phyloP scores from a whole-genome alignment of 192 early-diverging fungal species.

The Diversispora eburnea region DNA sequence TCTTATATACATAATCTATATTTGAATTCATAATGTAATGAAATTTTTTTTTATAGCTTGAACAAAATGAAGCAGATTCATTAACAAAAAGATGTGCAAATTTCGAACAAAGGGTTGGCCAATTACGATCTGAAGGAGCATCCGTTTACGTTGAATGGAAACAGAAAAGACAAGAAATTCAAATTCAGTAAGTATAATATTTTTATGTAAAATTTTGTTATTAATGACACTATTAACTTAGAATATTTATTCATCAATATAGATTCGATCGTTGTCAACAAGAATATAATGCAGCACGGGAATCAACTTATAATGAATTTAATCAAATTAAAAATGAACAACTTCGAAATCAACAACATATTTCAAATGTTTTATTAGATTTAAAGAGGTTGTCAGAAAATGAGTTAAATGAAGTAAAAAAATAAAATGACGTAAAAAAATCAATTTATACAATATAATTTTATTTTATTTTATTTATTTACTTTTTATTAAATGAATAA shows the following conservation, averaged over 20 bases:
- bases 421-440: no score
- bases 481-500: no score
- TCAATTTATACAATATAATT: no score
- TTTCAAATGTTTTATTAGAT: neutral
- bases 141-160: conserved; percentile 11
- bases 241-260: neutral
- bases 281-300: neutral
- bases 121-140: neutral
- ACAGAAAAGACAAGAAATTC: conserved; percentile 13
- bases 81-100: neutral
- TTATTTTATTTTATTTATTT: no score
- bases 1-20: neutral
- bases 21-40: neutral
- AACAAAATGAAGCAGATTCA: neutral
- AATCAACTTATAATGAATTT: neutral
- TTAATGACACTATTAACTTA: neutral
- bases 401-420: conserved; percentile 1
- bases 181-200: conserved; percentile 9
- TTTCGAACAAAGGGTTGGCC: neutral
- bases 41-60: neutral
- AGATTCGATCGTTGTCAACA: neutral
- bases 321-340: conserved; percentile 11
- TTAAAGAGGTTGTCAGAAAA: neutral
- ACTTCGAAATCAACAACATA: neutral
- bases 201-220: neutral